Evolutionary conservation across 805 yeast genomes (phyloP).

Genomic region (Pichia kluyveri): DNA sequence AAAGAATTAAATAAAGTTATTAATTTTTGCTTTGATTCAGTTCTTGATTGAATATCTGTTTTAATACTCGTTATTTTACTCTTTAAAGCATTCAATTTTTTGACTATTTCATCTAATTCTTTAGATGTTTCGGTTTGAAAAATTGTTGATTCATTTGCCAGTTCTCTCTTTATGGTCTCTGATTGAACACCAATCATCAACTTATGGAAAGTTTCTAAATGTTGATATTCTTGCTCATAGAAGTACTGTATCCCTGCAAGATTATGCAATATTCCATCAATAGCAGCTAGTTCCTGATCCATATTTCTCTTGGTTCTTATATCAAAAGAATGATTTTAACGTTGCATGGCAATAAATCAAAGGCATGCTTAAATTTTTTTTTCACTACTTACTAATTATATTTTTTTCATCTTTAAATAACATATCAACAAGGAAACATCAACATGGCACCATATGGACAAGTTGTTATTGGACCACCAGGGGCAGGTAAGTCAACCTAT

Average conservation of each 20-base stretch:
- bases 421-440: not conserved
- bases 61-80: conserved; percentile 13
- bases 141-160: conserved; percentile 10
- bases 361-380: not conserved
- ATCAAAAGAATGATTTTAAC: not conserved
- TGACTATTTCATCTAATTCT: conserved; percentile 12
- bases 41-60: conserved; percentile 31
- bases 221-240: conserved; percentile 19
- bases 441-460: conserved; percentile 64
- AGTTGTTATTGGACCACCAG: conserved; percentile 96
- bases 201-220: conserved; percentile 12
- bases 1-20: conserved; percentile 19
- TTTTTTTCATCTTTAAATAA: not conserved
- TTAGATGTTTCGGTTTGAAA: conserved; percentile 15
- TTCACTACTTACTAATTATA: not conserved
- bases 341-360: too few species aligned
- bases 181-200: conserved; percentile 11
- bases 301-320: conserved; percentile 2
- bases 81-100: conserved; percentile 9
- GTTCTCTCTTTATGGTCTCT: conserved; percentile 12
- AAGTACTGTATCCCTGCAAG: conserved; percentile 19
- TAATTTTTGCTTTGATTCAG: conserved; percentile 20
- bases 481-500: conserved; percentile 93
- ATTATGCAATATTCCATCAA: conserved; percentile 20
- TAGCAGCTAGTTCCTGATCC: conserved; percentile 18